phyloP scores from a whole-genome alignment of 768 basidiomycete species.

The Calocybe cyanea region DNA sequence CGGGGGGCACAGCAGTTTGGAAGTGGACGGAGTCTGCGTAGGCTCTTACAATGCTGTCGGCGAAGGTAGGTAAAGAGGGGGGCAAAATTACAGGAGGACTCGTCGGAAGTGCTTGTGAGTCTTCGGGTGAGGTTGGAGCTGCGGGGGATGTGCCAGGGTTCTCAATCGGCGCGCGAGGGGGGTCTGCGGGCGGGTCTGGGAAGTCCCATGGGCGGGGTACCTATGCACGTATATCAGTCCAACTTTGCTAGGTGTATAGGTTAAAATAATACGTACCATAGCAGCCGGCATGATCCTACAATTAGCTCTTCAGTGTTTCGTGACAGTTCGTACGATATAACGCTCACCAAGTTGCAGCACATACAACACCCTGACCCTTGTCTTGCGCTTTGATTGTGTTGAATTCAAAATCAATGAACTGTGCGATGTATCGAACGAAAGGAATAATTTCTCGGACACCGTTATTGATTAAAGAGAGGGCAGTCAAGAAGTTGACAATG shows the following conservation, averaged over 20 bases:
- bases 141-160: not conserved
- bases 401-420: slow-evolving; percentile 78
- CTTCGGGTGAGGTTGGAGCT: too few species aligned
- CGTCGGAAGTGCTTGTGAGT: not conserved
- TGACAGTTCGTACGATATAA: not conserved
- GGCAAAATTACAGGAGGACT: not conserved
- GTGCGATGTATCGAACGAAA: slow-evolving; percentile 78
- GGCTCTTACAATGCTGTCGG: slow-evolving; percentile 8
- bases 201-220: slow-evolving; percentile 82
- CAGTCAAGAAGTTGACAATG: slow-evolving; percentile 73
- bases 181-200: slow-evolving; percentile 30
- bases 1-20: slow-evolving; percentile 3
- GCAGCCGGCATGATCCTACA: slow-evolving; percentile 76
- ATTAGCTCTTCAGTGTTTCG: not conserved
- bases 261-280: slow-evolving; percentile 33
- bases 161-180: slow-evolving; percentile 5
- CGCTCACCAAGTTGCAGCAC: slow-evolving; percentile 81
- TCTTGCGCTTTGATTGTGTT: slow-evolving; percentile 58
- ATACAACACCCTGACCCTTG: slow-evolving; percentile 74
- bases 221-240: slow-evolving; percentile 19
- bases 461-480: slow-evolving; percentile 61
- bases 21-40: slow-evolving; percentile 15
- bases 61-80: slow-evolving; percentile 4
- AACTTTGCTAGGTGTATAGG: not conserved
- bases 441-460: slow-evolving; percentile 83